Evolutionary conservation across 148 eudicot species (phyloP), one percentile per base, ranked within the genome.

Genomic region (Chenopodium suecicum): DNA sequence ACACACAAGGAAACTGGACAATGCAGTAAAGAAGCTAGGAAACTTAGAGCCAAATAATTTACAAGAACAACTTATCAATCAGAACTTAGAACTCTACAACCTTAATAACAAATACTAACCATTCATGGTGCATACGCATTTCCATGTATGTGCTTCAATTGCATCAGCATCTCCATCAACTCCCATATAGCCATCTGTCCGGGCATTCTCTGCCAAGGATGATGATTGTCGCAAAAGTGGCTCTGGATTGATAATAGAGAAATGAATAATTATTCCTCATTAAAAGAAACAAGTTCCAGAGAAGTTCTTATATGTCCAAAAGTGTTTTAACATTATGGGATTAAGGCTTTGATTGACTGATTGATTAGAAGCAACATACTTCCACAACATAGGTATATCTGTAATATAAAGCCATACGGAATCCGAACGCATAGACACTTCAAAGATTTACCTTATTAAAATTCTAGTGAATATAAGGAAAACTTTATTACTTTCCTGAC

Each of bases 101-200:
- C 31, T 16, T 37, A 64, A 2, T 64, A 37, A 46, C 16, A 10
- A 14, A 44, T 64, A 78, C 82, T 63, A 88, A 96, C 99, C 99
- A 87, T 88, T 90, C 65, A 90, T 73, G 41, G 94, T 89, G 80
- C 97, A 90, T 64, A 91, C 93, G 77, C 98, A 96, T 87, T 86
- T 94, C 99, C 99, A 96, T 56, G 89, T 90, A 84, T 94, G 95
- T 81, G 89, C 92, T 81, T 94, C 98, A 82, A 96, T 77, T 34
- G 85, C 98, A 91, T 95, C 98, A 29, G 80, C 91, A 87, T 93
- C 98, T 12, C 87, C 88, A 67, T 94, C 96, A 83, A 86, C 88
- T 80, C 88, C 94, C 75, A 86, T 75, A 85, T 85, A 88, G 67
- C 85, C 90, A 82, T 88, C 86, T 32, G 90, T 37, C 78, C 84